Evolutionary conservation across 345 rosid species (phyloP), one percentile per base, ranked within the genome.

Genomic region (Salix suchowensis): DNA sequence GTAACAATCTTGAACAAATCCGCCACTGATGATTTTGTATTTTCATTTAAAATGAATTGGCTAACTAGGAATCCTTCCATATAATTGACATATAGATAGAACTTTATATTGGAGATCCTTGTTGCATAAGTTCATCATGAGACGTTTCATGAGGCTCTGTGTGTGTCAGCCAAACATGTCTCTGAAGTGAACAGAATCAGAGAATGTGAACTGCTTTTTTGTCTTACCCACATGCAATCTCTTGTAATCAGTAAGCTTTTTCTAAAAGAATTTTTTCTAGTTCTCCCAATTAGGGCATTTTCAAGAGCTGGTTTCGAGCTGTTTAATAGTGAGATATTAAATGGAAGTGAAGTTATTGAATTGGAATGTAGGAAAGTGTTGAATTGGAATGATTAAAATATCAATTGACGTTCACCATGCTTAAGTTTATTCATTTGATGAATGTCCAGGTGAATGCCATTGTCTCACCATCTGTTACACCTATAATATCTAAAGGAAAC

Each of bases 391-490:
- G 4, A 15, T 37, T 68, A 52, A 32, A 32, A 26, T 54, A 66
- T 64, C 5, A 36, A 68, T 24, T 24, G 62, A 30, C 11, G 50
- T 64, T 46, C 60, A 36, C 7, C 14, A 9, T 68, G 71, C 76
- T 48, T 68, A 78, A 71, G 67, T 74, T 55, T 60, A 69, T 77
- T 64, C 58, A 66, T 67, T 15, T 44, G 21, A 70, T 79, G 32
- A 36, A 23, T 80, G 67, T 82, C 74, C 91, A 94, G 99, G 85
- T 96, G 40, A 87, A 89, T n/a, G 78, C 74, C 77, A 71, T 82
- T 55, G 94, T 89, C 81, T 83, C 93, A 18, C 91, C 84, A 78
- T 76, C 79, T 74, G 97, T 74, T 12, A 60, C 91, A 79, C 67
- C 88, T 86, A 10, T 80, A 83, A 83, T 87, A 70, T 77, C 81